These are phyloP conservation scores for Amborella trichopoda DNA, from an alignment of 164 flowering plant genomes.

Conservation along the genomic window DNA sequence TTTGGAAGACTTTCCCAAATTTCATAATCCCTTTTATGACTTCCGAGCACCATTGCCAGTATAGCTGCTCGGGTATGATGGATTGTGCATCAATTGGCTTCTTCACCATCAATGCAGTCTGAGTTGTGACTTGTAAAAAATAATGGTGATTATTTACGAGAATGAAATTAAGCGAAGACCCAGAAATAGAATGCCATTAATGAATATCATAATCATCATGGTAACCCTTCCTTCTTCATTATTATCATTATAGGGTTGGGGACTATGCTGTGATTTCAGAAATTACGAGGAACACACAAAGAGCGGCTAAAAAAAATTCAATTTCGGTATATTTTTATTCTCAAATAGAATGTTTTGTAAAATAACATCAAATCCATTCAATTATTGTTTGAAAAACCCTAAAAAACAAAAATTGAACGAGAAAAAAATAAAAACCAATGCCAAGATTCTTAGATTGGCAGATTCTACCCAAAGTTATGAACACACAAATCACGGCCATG, in stretches of 20 bases:
- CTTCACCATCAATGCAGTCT: constrained; percentile 36
- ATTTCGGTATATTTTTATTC: too few relatives aligned
- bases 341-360: too few relatives aligned
- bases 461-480: too few relatives aligned
- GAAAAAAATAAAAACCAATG: too few relatives aligned
- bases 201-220: too few relatives aligned
- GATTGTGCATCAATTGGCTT: constrained; percentile 20
- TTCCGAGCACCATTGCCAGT: constrained; percentile 61
- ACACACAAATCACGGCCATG: too few relatives aligned
- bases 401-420: too few relatives aligned
- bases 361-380: too few relatives aligned
- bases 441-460: too few relatives aligned
- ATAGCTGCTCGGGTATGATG: constrained; percentile 17
- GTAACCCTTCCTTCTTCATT: background rate
- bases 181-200: too few relatives aligned
- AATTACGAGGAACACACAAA: background rate
- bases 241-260: background rate
- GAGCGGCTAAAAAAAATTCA: background rate
- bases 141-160: background rate
- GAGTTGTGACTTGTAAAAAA: constrained; percentile 26
- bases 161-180: too few relatives aligned
- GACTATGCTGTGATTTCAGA: background rate
- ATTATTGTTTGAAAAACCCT: too few relatives aligned
- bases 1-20: constrained; percentile 34
- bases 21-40: constrained; percentile 3